These are phyloP conservation scores for Blastocystis hominis DNA, from an alignment of 352 stramenopile species.

Conservation along the genomic window DNA sequence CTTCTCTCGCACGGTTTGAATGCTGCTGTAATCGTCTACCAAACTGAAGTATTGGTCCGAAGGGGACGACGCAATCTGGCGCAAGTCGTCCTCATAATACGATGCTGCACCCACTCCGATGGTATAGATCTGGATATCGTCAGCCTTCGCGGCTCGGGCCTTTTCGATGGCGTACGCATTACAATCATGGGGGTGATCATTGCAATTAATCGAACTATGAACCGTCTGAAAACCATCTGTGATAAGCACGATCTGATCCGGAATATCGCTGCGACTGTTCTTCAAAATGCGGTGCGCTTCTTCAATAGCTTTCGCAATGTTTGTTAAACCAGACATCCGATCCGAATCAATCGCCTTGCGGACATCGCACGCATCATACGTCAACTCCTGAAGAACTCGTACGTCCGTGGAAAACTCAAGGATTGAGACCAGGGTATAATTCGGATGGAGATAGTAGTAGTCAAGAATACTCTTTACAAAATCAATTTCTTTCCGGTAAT, in stretches of 20 bases:
- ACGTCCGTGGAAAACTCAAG: slow-evolving; percentile 34
- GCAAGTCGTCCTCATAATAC: slow-evolving; percentile 43
- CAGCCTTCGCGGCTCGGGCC: not conserved
- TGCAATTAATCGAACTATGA: not conserved
- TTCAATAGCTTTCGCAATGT: slow-evolving; percentile 46
- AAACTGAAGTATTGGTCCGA: slow-evolving; percentile 53
- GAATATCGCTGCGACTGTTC: slow-evolving; percentile 33
- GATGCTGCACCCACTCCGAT: slow-evolving; percentile 13
- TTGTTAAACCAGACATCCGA: slow-evolving; percentile 15
- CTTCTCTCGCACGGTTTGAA: not conserved
- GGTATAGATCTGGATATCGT: slow-evolving; percentile 52
- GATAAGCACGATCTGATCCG: slow-evolving; percentile 50
- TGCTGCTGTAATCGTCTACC: not conserved
- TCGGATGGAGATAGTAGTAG: slow-evolving; percentile 51
- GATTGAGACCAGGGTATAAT: slow-evolving; percentile 31
- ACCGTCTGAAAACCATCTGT: slow-evolving; percentile 47
- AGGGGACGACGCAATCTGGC: not conserved
- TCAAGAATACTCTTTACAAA: slow-evolving; percentile 48
- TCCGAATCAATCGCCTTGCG: not conserved
- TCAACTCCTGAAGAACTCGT: slow-evolving; percentile 17
- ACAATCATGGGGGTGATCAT: not conserved
- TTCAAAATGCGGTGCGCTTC: not conserved
- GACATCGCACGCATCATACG: slow-evolving; percentile 37
- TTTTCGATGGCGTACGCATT: slow-evolving; percentile 42
- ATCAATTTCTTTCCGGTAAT: slow-evolving; percentile 9